Evolutionary conservation across 805 yeast species (phyloP).

Genomic region (Pichia cephalocereana): DNA sequence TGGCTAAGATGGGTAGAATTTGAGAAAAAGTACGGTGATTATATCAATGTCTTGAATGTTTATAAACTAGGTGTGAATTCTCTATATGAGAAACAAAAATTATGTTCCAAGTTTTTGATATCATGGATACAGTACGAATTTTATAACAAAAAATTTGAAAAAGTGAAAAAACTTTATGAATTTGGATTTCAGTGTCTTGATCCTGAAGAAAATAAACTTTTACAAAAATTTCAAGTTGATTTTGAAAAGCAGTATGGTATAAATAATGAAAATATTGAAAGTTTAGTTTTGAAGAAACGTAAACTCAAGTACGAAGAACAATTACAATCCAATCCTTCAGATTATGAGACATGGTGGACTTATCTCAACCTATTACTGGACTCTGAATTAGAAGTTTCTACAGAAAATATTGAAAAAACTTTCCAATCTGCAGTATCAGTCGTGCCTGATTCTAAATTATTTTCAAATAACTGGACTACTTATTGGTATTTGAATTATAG

Average conservation of each 20-base stretch:
- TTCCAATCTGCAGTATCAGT: constrained; percentile 37
- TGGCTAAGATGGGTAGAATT: constrained; percentile 75
- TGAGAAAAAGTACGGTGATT: constrained; percentile 46
- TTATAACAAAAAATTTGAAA: constrained; percentile 46
- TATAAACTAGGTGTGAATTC: constrained; percentile 61
- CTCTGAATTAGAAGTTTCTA: constrained; percentile 12
- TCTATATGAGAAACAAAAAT: constrained; percentile 23
- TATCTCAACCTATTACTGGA: constrained; percentile 46
- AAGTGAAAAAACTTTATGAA: constrained; percentile 51
- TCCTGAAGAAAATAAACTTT: constrained; percentile 24
- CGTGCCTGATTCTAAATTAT: constrained; percentile 30
- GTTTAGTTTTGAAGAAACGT: constrained; percentile 44
- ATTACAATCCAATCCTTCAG: constrained; percentile 37
- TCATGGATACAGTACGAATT: constrained; percentile 71
- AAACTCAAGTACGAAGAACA: constrained; percentile 43
- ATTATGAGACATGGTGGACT: constrained; percentile 81
- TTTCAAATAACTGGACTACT: constrained; percentile 47
- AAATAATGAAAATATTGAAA: constrained; percentile 40
- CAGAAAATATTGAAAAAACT: constrained; percentile 25
- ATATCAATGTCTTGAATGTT: constrained; percentile 46
- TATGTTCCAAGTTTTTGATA: constrained; percentile 33
- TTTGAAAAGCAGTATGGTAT: constrained; percentile 61
- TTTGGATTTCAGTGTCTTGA: constrained; percentile 37
- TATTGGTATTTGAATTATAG: constrained; percentile 66
- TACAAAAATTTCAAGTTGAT: constrained; percentile 37